Conservation (phyloP, 2,329 filamentous ascomycete species). For the Domatiomyces catenatus region DNA sequence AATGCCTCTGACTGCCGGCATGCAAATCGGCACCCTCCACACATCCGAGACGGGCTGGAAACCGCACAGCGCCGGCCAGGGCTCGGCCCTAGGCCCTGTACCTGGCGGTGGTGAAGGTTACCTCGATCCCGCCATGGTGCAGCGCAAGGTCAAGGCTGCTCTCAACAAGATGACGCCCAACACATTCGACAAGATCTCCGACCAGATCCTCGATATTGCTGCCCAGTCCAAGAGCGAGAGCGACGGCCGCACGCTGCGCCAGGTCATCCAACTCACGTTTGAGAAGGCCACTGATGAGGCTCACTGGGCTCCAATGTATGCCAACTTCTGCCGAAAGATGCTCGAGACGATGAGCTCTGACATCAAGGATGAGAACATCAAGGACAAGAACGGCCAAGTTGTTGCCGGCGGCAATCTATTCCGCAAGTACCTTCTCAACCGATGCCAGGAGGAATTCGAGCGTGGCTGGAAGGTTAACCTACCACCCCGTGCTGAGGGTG, state of each 20-base stretch:
- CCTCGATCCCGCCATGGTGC: slow-evolving; percentile 81
- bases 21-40: slow-evolving; percentile 66
- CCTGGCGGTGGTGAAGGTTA: slow-evolving; percentile 38
- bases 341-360: slow-evolving; percentile 86
- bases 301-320: slow-evolving; percentile 98
- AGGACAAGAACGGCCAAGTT: slow-evolving; percentile 73
- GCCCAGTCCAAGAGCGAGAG: slow-evolving; percentile 89
- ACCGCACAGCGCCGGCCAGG: slow-evolving; percentile 51
- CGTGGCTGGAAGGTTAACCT: slow-evolving; percentile 89
- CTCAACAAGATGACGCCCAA: slow-evolving; percentile 99
- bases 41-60: slow-evolving; percentile 74
- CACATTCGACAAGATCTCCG: slow-evolving; percentile 91
- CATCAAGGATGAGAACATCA: slow-evolving; percentile 88
- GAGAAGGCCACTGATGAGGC: slow-evolving; percentile 98
- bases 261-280: slow-evolving; percentile 97
- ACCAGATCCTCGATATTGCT: slow-evolving; percentile 83
- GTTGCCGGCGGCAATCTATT: slow-evolving; percentile 88
- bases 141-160: slow-evolving; percentile 95
- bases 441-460: slow-evolving; percentile 97
- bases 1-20: slow-evolving; percentile 79
- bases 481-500: slow-evolving; percentile 59
- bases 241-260: slow-evolving; percentile 84
- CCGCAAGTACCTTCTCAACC: slow-evolving; percentile 95
- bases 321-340: slow-evolving; percentile 96
- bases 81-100: slow-evolving; percentile 30